These are phyloP conservation scores for Fusarium sp. DNA, from an alignment of 2,329 filamentous ascomycete genomes.

Conservation along the genomic window DNA sequence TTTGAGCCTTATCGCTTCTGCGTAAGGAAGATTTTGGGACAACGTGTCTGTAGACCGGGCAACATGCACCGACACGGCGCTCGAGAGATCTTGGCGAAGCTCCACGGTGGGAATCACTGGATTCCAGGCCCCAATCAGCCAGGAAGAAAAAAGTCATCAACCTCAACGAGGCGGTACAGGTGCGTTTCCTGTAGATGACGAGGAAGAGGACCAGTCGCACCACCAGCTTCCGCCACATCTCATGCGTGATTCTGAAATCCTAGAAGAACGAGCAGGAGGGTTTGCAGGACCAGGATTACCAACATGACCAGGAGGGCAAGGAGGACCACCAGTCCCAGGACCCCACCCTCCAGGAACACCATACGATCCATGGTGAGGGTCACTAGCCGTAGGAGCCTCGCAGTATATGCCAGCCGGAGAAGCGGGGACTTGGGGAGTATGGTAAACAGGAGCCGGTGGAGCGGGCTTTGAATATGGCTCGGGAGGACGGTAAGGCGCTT, in stretches of 20 bases:
- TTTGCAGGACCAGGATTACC: not conserved
- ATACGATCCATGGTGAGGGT: not conserved
- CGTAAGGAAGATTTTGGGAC: no score
- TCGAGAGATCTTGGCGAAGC: not conserved
- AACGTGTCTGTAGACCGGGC: no score
- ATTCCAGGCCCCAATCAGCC: not conserved
- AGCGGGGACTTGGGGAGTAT: not conserved
- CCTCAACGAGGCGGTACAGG: not conserved
- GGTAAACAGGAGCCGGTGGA: no score
- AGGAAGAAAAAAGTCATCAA: no score
- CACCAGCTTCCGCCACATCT: no score
- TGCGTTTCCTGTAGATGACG: not conserved
- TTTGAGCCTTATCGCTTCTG: no score
- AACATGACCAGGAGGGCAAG: not conserved
- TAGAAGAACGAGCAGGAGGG: no score
- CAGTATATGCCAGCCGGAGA: not conserved
- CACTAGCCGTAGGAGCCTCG: no score
- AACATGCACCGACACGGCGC: no score
- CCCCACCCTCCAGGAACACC: not conserved
- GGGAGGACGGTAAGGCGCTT: no score
- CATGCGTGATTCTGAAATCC: no score
- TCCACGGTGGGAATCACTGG: not conserved
- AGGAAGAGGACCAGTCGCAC: not conserved
- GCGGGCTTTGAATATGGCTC: no score
- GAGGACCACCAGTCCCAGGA: not conserved